Percentiles rank a stretch among this genome's conserved stretches.
Conservation (phyloP, 495 filamentous ascomycete species). For the Aspergillus biplanus region DNA sequence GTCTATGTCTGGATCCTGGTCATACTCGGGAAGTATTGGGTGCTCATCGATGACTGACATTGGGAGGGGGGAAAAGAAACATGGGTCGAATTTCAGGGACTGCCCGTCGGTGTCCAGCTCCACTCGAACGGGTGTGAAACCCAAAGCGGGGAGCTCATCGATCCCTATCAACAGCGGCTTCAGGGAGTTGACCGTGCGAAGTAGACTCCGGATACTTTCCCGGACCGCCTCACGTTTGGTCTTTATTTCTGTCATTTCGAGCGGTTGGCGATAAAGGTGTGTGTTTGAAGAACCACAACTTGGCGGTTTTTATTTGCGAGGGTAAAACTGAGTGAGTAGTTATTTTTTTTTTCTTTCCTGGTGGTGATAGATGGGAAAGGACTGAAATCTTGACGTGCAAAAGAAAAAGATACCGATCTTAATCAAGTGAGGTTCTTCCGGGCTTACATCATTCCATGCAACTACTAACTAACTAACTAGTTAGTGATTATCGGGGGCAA, state of each 20-base stretch:
- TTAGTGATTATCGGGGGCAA: not conserved
- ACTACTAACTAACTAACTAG: too few relatives aligned
- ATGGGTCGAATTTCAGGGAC: not conserved
- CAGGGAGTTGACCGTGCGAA: not conserved
- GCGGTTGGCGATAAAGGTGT: not conserved
- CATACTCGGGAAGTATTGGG: not conserved
- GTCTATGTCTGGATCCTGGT: not conserved
- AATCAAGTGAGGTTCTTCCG: not conserved
- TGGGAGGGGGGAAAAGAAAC: not conserved
- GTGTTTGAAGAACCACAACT: too few relatives aligned
- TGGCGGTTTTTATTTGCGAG: not conserved
- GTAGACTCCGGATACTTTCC: not conserved
- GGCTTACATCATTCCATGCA: not conserved
- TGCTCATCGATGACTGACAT: not conserved
- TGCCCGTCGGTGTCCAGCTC: not conserved
- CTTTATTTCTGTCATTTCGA: not conserved
- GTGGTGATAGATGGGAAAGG: not conserved
- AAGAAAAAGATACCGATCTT: not conserved
- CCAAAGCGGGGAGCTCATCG: not conserved
- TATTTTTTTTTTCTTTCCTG: not conserved
- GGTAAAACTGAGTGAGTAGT: not conserved
- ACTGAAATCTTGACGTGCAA: not conserved
- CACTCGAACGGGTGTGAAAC: not conserved
- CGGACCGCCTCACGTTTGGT: not conserved
- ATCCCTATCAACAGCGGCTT: not conserved